phyloP scores from a whole-genome alignment of 2,329 filamentous ascomycete species.

The Alternaria incomplexa region DNA sequence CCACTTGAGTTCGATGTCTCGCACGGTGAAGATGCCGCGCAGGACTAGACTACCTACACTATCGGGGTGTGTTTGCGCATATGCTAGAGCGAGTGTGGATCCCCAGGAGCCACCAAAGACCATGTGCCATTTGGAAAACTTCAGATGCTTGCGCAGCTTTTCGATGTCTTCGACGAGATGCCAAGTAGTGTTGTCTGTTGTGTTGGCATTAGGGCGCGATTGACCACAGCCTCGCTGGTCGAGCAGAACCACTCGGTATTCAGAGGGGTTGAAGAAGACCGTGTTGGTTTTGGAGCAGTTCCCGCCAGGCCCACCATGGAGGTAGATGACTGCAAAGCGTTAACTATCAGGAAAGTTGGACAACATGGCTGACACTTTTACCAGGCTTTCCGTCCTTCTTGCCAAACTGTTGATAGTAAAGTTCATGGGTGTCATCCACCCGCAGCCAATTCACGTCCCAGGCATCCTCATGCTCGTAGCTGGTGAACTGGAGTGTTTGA shows the following conservation, averaged over 20 bases:
- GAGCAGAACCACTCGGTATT: constrained; percentile 55
- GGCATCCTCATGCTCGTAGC: constrained; percentile 43
- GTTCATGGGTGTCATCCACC: constrained; percentile 44
- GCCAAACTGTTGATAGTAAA: constrained; percentile 51
- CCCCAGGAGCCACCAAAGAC: constrained; percentile 60
- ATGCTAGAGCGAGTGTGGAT: constrained; percentile 53
- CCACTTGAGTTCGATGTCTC: constrained; percentile 48
- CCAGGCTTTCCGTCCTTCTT: constrained; percentile 48
- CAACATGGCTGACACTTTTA: constrained; percentile 13
- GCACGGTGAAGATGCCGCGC: constrained; percentile 52
- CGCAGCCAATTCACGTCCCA: constrained; percentile 43
- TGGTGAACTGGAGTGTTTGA: constrained; percentile 19
- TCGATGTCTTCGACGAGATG: constrained; percentile 56
- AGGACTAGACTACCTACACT: constrained; percentile 50
- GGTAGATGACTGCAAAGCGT: constrained; percentile 44
- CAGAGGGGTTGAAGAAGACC: constrained; percentile 52
- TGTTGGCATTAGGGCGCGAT: constrained; percentile 51
- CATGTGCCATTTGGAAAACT: constrained; percentile 52
- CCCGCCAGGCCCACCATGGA: constrained; percentile 56
- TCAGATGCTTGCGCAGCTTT: constrained; percentile 49
- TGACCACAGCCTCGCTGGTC: constrained; percentile 57
- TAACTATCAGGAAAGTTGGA: background rate
- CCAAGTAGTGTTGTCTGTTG: constrained; percentile 55
- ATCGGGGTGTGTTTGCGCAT: constrained; percentile 52
- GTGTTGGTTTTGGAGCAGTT: constrained; percentile 45